Conservation (phyloP, 1,139 yeast species). For the Zygotorulaspora mrakii region DNA sequence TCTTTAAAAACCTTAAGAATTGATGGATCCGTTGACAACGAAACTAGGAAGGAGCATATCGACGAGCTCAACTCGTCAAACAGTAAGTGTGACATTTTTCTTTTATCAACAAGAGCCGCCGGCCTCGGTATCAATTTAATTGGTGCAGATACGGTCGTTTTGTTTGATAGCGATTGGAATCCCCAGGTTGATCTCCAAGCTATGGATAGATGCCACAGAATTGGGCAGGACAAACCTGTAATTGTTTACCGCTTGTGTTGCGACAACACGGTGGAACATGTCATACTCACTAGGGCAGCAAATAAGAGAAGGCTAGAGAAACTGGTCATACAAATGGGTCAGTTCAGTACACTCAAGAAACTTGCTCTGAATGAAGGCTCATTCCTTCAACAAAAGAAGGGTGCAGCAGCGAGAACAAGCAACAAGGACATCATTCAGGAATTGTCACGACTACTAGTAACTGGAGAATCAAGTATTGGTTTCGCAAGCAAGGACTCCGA, state of each 20-base stretch:
- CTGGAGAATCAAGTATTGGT: constrained; percentile 35
- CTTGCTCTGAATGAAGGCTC: constrained; percentile 36
- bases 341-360: constrained; percentile 56
- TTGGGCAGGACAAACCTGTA: constrained; percentile 85
- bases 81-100: constrained; percentile 44
- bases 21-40: constrained; percentile 71
- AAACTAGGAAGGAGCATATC: constrained; percentile 62
- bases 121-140: constrained; percentile 87
- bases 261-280: constrained; percentile 76
- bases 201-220: constrained; percentile 90
- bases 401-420: constrained; percentile 20
- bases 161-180: constrained; percentile 95
- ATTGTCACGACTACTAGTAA: constrained; percentile 29
- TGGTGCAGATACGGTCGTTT: constrained; percentile 83
- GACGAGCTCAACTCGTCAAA: constrained; percentile 45
- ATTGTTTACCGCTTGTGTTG: constrained; percentile 73
- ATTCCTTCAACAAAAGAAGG: constrained; percentile 23
- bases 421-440: constrained; percentile 33
- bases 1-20: constrained; percentile 54
- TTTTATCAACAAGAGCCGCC: constrained; percentile 89
- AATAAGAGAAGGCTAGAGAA: constrained; percentile 76
- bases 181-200: constrained; percentile 97
- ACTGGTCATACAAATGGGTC: constrained; percentile 80
- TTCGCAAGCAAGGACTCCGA: constrained; percentile 19
- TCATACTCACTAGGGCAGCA: constrained; percentile 70